These are phyloP conservation scores for Dictyostelium firmibasis DNA, from an alignment of 78 protist species.

Conservation along the genomic window DNA sequence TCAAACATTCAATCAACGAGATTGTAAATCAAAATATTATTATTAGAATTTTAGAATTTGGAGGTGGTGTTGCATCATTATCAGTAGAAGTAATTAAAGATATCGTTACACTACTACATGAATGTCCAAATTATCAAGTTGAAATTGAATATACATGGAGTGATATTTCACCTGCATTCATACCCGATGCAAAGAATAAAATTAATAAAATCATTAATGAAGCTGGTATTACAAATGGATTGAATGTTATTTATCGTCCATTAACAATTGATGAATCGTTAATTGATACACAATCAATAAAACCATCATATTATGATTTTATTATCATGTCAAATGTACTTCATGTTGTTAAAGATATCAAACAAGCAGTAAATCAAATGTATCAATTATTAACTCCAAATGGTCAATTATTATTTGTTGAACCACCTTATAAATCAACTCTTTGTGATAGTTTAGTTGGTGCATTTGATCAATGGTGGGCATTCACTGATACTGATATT, in stretches of 20 bases:
- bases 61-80: not conserved
- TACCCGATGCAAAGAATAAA: not conserved
- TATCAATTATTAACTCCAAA: not conserved
- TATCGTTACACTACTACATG: not conserved
- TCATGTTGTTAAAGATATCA: not conserved
- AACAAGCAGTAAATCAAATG: not conserved
- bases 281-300: not conserved
- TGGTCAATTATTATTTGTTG: conserved; percentile 40
- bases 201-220: not conserved
- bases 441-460: conserved; percentile 28
- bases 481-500: conserved; percentile 8
- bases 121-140: not conserved
- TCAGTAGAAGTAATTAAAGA: not conserved
- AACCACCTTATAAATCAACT: not conserved
- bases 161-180: not conserved
- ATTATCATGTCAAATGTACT: conserved; percentile 40
- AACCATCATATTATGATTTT: conserved; percentile 25
- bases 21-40: not conserved
- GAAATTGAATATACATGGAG: conserved; percentile 24
- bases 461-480: conserved; percentile 35
- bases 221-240: not conserved
- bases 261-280: not conserved
- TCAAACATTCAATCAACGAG: not conserved
- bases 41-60: conserved; percentile 15
- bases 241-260: not conserved